Conservation (phyloP, 2,329 filamentous ascomycete genomes). For the Stachybotrys chartarum region DNA sequence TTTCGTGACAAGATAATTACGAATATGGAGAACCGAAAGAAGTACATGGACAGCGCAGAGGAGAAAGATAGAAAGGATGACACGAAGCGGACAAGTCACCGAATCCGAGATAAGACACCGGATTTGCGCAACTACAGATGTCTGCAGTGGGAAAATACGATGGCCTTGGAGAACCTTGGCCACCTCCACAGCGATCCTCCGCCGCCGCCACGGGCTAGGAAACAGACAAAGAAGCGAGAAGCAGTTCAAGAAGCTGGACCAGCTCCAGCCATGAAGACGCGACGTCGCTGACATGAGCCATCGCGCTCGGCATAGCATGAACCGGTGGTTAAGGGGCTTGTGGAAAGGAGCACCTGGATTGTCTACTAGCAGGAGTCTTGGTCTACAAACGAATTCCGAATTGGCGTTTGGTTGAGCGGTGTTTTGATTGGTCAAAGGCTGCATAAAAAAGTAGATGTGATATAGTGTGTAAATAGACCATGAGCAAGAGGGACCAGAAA, state of each 20-base stretch:
- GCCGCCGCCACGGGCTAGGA: conserved; percentile 41
- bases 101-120: conserved; percentile 38
- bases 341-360: too few relatives aligned
- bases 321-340: not conserved
- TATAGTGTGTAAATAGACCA: not conserved
- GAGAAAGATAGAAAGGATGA: conserved; percentile 31
- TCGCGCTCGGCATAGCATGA: not conserved
- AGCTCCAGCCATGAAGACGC: conserved; percentile 20
- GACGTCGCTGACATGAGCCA: conserved; percentile 14
- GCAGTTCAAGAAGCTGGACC: conserved; percentile 22
- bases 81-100: conserved; percentile 36
- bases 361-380: not conserved
- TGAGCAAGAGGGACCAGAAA: not conserved
- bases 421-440: not conserved
- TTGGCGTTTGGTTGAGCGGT: not conserved
- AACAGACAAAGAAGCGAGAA: conserved; percentile 46
- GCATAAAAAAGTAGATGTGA: not conserved
- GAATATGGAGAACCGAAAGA: conserved; percentile 73
- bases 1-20: conserved; percentile 70
- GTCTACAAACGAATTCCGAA: not conserved
- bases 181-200: conserved; percentile 50
- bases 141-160: conserved; percentile 48
- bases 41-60: conserved; percentile 48
- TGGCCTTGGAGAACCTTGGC: conserved; percentile 48
- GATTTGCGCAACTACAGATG: conserved; percentile 42